Evolutionary conservation across 441 rosid species (phyloP).

Genomic region (Gossypium schwendimanii): DNA sequence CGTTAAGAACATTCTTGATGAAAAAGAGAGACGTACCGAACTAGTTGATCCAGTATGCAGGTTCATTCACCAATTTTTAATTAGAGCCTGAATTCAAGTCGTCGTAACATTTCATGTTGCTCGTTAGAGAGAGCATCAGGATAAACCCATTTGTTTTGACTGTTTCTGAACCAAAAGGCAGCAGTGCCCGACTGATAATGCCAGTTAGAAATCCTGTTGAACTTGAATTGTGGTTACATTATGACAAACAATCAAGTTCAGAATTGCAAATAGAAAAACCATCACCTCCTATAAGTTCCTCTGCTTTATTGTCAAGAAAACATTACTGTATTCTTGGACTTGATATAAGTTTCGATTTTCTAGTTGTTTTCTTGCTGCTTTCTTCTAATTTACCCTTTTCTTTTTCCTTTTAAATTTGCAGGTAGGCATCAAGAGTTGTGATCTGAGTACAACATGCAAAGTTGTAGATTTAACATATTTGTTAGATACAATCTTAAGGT

Average conservation of each 20-base stretch:
- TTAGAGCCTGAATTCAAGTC: neutral
- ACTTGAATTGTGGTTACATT: neutral
- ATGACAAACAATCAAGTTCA: neutral
- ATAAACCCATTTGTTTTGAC: constrained; percentile 7
- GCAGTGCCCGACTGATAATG: neutral
- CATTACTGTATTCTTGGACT: neutral
- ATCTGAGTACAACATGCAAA: constrained; percentile 1
- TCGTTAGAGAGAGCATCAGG: neutral
- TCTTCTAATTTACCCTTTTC: neutral
- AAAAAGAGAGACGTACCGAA: neutral
- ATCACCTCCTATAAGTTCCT: neutral
- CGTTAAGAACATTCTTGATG: neutral
- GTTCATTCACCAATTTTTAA: neutral
- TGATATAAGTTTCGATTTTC: neutral
- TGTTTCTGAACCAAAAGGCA: neutral
- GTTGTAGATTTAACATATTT: constrained; percentile 11
- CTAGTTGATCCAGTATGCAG: neutral
- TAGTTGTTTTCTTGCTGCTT: neutral
- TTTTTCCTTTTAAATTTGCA: neutral
- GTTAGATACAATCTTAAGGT: neutral
- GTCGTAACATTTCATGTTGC: neutral
- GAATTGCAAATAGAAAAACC: neutral
- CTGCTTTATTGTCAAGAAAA: neutral
- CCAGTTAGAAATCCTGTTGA: neutral
- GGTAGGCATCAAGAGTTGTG: constrained; percentile 10